Percentiles rank a stretch among this genome's conserved stretches.
These are phyloP conservation scores for Fagus crenata DNA, from an alignment of 306 rosid species.

Conservation along the genomic window DNA sequence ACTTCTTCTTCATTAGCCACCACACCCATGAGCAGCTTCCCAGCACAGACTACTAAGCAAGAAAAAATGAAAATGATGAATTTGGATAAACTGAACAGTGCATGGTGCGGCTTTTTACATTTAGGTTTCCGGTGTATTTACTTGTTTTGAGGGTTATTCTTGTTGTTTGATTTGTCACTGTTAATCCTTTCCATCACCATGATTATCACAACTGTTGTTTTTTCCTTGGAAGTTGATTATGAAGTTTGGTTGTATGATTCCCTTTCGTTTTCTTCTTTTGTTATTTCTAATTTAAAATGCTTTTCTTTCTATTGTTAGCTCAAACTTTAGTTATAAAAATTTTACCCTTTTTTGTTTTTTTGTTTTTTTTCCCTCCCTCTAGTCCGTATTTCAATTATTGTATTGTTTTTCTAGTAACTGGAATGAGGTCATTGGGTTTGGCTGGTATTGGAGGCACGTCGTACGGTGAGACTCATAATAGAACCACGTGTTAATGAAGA, in stretches of 20 bases:
- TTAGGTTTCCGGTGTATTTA: neutral
- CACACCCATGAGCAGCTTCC: slow-evolving; percentile 70
- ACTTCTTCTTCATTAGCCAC: slow-evolving; percentile 53
- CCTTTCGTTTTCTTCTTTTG: neutral
- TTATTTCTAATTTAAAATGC: neutral
- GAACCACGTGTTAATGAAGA: no score
- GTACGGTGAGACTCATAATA: no score
- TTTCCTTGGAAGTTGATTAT: slow-evolving; percentile 6
- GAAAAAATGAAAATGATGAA: neutral
- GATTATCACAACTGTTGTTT: neutral
- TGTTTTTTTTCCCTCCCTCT: no score
- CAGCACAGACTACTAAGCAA: slow-evolving; percentile 43
- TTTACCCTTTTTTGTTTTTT: no score
- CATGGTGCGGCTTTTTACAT: neutral
- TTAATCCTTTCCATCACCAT: slow-evolving; percentile 20
- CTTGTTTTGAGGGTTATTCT: slow-evolving; percentile 9
- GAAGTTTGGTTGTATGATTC: slow-evolving; percentile 11
- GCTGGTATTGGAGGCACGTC: no score
- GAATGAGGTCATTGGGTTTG: no score
- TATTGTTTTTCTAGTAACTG: no score
- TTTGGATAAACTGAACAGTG: neutral
- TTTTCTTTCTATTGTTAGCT: neutral
- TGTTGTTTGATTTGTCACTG: slow-evolving; percentile 16
- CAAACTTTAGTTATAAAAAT: no score
- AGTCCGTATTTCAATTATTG: no score